A percentile compares a stretch with the other conserved stretches of the same genome.
Conservation (phyloP, 768 basidiomycete species). For the Infundibulicybe gibba region DNA sequence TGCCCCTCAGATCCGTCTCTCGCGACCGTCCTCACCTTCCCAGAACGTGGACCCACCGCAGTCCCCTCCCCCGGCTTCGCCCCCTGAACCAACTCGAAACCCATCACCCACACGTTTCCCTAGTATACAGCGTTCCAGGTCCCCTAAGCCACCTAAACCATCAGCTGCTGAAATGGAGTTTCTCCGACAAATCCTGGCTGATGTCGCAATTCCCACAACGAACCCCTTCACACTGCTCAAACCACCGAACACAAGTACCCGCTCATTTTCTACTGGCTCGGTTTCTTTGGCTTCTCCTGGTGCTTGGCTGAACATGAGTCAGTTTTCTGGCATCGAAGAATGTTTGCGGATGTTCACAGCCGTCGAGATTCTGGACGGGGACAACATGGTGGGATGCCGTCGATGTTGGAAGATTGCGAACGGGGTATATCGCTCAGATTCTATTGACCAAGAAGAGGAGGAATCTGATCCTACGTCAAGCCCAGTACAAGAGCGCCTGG, state of each 20-base stretch:
- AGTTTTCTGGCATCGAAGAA: constrained; percentile 66
- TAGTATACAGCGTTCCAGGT: constrained; percentile 31
- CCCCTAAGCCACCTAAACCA: constrained; percentile 51
- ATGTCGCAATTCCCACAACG: constrained; percentile 42
- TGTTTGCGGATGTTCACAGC: constrained; percentile 85
- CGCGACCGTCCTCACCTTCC: constrained; percentile 8
- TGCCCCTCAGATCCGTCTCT: constrained; percentile 5
- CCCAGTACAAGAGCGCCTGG: background rate
- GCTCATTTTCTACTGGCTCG: constrained; percentile 6
- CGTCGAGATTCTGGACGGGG: constrained; percentile 91
- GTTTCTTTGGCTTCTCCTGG: constrained; percentile 19
- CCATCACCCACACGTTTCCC: constrained; percentile 13
- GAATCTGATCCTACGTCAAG: constrained; percentile 13
- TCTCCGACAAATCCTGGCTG: constrained; percentile 65
- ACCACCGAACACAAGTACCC: constrained; percentile 15
- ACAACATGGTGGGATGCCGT: constrained; percentile 92
- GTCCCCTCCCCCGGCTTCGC: background rate
- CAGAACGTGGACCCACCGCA: constrained; percentile 1
- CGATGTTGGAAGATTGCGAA: constrained; percentile 92
- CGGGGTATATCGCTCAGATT: constrained; percentile 43
- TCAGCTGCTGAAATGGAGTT: constrained; percentile 59
- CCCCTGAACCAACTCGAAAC: constrained; percentile 6
- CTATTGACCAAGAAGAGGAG: constrained; percentile 26
- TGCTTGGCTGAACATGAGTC: constrained; percentile 42
- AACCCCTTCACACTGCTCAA: constrained; percentile 52